Evolutionary conservation across 805 yeast species (phyloP).

Genomic region (Pichia pseudocactophila): DNA sequence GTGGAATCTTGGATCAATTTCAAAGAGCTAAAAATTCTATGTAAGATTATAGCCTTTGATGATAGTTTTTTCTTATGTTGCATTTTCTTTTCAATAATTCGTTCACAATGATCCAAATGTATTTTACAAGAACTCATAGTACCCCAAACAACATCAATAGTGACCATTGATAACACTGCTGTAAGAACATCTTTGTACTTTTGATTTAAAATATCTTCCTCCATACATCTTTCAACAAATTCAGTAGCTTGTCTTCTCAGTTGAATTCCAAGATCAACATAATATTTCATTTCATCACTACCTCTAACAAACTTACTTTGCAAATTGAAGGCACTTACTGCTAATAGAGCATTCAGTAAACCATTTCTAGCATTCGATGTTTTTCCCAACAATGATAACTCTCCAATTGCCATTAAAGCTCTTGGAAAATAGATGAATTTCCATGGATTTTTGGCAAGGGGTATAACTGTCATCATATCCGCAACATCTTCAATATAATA

Average conservation of each 20-base stretch:
- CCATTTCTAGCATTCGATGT: conserved; percentile 75
- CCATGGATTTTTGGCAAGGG: conserved; percentile 77
- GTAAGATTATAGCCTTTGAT: conserved; percentile 67
- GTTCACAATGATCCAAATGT: conserved; percentile 69
- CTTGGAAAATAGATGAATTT: conserved; percentile 77
- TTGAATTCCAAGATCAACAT: conserved; percentile 62
- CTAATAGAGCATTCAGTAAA: conserved; percentile 65
- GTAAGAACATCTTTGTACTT: conserved; percentile 79
- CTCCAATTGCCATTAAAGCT: conserved; percentile 77
- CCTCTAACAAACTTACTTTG: conserved; percentile 64
- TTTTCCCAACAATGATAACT: conserved; percentile 60
- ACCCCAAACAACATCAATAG: conserved; percentile 86
- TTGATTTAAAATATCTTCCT: conserved; percentile 42
- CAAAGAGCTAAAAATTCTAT: conserved; percentile 67
- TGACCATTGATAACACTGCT: conserved; percentile 78
- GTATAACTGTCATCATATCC: conserved; percentile 59
- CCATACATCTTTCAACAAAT: conserved; percentile 53
- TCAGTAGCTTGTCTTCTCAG: conserved; percentile 66
- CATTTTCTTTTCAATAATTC: conserved; percentile 63
- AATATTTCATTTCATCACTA: conserved; percentile 59
- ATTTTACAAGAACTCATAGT: conserved; percentile 78
- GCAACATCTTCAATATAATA: conserved; percentile 72
- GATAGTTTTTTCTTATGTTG: conserved; percentile 54
- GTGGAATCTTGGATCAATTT: conserved; percentile 75
- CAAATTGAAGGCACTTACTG: conserved; percentile 73